phyloP scores from a whole-genome alignment of 352 stramenopile species.

The Globisporangium parvum region DNA sequence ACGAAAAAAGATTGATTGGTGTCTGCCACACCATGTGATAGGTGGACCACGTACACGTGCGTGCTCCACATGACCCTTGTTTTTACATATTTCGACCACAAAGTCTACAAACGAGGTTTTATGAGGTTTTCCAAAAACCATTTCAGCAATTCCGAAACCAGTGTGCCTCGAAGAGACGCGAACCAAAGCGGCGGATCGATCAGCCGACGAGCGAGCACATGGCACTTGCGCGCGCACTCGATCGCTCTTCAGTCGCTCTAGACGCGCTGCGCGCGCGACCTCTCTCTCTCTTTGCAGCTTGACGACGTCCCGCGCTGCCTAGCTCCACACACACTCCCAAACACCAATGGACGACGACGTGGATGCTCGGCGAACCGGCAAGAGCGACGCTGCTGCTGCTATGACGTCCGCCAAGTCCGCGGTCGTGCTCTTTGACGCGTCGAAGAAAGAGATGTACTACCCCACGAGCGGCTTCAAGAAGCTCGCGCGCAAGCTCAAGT shows the following conservation, averaged over 20 bases:
- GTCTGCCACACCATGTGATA: too few species aligned
- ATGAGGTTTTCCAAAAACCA: too few species aligned
- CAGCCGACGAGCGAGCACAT: too few species aligned
- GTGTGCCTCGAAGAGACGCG: background rate
- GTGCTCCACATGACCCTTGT: too few species aligned
- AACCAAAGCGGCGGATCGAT: too few species aligned
- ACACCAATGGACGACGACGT: slow-evolving; percentile 13
- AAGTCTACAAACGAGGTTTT: too few species aligned
- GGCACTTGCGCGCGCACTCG: too few species aligned
- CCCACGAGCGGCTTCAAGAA: slow-evolving; percentile 91
- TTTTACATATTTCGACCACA: too few species aligned
- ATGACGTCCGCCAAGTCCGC: slow-evolving; percentile 14
- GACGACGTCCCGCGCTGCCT: background rate
- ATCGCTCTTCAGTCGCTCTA: too few species aligned
- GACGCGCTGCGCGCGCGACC: background rate
- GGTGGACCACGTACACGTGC: too few species aligned
- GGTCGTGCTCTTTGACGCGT: slow-evolving; percentile 87
- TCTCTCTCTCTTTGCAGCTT: background rate
- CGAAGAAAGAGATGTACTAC: slow-evolving; percentile 93
- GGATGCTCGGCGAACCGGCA: background rate
- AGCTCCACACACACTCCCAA: slow-evolving; percentile 1
- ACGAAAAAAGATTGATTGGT: slow-evolving; percentile 1
- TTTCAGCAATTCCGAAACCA: too few species aligned
- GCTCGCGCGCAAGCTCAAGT: slow-evolving; percentile 88
- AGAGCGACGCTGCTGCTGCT: background rate